These are phyloP conservation scores for Trichoderma erinaceum DNA, from an alignment of 495 filamentous ascomycete genomes.

Conservation along the genomic window DNA sequence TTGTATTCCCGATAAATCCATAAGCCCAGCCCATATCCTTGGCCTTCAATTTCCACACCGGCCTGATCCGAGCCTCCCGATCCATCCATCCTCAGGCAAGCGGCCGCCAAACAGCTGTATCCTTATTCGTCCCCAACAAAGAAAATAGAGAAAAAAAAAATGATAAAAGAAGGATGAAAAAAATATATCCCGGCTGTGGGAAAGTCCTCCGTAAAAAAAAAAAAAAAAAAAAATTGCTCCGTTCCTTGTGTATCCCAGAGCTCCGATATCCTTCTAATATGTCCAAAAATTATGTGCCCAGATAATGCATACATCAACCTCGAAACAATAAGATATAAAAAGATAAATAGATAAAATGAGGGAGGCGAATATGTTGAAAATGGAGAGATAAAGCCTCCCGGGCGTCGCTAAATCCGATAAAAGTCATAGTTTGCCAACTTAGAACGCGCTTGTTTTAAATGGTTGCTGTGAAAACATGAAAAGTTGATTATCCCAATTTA, in stretches of 20 bases:
- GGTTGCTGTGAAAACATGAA: background rate
- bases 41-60: background rate
- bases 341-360: background rate
- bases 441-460: background rate
- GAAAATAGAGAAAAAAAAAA: background rate
- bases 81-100: background rate
- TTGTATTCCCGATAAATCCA: background rate
- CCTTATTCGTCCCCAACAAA: background rate
- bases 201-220: background rate
- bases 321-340: conserved; percentile 3
- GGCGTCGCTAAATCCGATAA: background rate
- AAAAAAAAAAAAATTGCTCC: background rate
- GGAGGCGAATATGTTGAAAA: background rate
- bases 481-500: background rate
- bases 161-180: background rate
- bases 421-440: background rate
- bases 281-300: background rate
- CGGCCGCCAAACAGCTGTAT: background rate
- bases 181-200: background rate
- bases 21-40: background rate
- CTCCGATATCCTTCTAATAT: conserved; percentile 3
- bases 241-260: conserved; percentile 11
- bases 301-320: background rate
- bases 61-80: conserved; percentile 10
- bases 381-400: background rate